Evolutionary conservation across 2,329 filamentous ascomycete species (phyloP), one percentile per base, ranked within the genome.

Genomic region (Thermoascus crustaceus): DNA sequence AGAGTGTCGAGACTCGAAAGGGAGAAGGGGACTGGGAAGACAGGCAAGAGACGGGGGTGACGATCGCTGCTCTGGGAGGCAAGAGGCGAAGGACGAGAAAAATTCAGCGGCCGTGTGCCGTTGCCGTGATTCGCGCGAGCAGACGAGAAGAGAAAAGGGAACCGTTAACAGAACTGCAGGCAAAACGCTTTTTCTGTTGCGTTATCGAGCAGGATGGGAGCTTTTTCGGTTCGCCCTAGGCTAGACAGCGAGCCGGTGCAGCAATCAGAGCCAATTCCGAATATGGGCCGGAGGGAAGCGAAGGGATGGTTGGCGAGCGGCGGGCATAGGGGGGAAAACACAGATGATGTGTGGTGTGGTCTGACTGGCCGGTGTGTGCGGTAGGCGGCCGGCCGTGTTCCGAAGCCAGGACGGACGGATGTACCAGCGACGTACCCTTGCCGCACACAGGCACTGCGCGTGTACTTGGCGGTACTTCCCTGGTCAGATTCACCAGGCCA

Each of bases 31-130:
- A 38, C 29, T 37, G 32, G 31, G 23, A 31, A 22, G 35, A 34
- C 32, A 38, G 39, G 36, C 38, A 42, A 37, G 35, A 47, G 35
- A 37, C 32, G 34, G 36, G 34, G 37, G 33, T 38, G 47, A 44
- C 45, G 46, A 50, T 48, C 47, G 41, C 45, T 46, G 37, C 43
- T 49, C 26, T 33, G 39, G 43, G 47, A 41, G 47, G 47, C 37
- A 40, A 46, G 39, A 39, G 43, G 42, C 42, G 35, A 38, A 42
- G 34, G 33, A 30, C 40, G 29, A 38, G 32, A 37, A 39, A 41
- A 38, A 23, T 32, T 36, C 16, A 17, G 16, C 13, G n/a, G 26
- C 18, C 13, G 26, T 29, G 18, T 14, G 41, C 43, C 41, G 43
- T 46, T 36, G 38, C 42, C 34, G 32, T 49, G 46, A 48, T 47